Conservation (phyloP, 257 asterid species). For the Capsicum chinense region DNA sequence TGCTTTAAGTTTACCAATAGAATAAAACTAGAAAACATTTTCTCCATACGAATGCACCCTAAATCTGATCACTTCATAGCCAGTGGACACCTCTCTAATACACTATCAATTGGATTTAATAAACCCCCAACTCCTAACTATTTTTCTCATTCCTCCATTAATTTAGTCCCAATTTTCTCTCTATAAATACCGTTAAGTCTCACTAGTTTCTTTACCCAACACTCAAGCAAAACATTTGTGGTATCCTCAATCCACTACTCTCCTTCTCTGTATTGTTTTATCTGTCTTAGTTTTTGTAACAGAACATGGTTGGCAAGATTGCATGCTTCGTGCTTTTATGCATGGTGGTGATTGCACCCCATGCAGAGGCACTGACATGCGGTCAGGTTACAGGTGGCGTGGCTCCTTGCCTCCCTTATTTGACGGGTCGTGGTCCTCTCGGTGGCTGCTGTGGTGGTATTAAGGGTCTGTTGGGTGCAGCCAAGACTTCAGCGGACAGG, state of each 20-base stretch:
- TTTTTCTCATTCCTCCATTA: not conserved
- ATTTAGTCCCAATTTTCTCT: not conserved
- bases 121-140: not conserved
- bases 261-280: no score
- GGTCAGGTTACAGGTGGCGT: not conserved
- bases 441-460: conserved; percentile 32
- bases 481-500: conserved; percentile 26
- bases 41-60: no score
- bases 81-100: not conserved
- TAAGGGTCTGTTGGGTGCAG: not conserved
- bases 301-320: not conserved
- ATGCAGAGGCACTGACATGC: conserved; percentile 29
- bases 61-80: not conserved
- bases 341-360: conserved; percentile 39
- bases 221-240: not conserved
- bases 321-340: not conserved
- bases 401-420: not conserved
- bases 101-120: not conserved
- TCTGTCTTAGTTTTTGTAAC: not conserved
- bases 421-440: not conserved
- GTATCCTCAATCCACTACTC: no score
- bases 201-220: not conserved
- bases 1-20: no score
- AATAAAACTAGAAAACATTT: no score
- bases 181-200: not conserved